These are phyloP conservation scores for Exophiala calicioides DNA, from an alignment of 2,329 filamentous ascomycete genomes.

Conservation along the genomic window DNA sequence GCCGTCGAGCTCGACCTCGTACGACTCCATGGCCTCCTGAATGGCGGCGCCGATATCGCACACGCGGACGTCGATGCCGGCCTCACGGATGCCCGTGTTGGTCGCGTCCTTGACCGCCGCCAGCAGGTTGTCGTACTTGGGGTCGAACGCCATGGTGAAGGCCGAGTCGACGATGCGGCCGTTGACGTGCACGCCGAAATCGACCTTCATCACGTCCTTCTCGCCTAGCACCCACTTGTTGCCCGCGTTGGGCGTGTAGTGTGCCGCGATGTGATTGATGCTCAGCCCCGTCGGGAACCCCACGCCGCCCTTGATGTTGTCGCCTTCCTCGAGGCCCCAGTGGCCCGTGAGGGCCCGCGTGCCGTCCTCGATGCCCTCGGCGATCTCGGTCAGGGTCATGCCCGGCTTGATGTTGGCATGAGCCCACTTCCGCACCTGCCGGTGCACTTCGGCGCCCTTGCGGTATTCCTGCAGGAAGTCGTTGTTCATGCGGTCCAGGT, in stretches of 20 bases:
- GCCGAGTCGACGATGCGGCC: constrained; percentile 71
- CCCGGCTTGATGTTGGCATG: constrained; percentile 80
- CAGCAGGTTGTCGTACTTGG: constrained; percentile 67
- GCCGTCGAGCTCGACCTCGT: constrained; percentile 81
- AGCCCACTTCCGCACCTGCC: constrained; percentile 81
- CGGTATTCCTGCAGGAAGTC: constrained; percentile 81
- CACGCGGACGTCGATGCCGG: constrained; percentile 87
- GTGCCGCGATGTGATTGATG: constrained; percentile 81
- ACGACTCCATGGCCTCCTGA: constrained; percentile 91
- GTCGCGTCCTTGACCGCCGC: constrained; percentile 68
- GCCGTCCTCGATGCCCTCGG: constrained; percentile 81
- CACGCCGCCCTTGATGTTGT: constrained; percentile 76
- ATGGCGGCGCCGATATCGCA: constrained; percentile 81
- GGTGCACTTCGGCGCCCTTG: constrained; percentile 83
- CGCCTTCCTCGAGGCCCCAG: constrained; percentile 73
- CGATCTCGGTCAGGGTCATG: constrained; percentile 76
- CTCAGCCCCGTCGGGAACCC: constrained; percentile 84
- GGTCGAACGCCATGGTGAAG: constrained; percentile 69
- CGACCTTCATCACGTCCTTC: constrained; percentile 72
- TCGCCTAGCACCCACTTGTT: constrained; percentile 72
- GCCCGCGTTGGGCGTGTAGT: constrained; percentile 83
- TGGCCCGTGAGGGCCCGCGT: constrained; percentile 77
- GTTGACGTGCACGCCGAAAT: constrained; percentile 71
- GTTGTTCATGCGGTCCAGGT: constrained; percentile 76
- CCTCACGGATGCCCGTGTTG: constrained; percentile 77